Evolutionary conservation across 257 asterid genomes (phyloP), one percentile per base, ranked within the genome.

Genomic region (Apocynum venetum): DNA sequence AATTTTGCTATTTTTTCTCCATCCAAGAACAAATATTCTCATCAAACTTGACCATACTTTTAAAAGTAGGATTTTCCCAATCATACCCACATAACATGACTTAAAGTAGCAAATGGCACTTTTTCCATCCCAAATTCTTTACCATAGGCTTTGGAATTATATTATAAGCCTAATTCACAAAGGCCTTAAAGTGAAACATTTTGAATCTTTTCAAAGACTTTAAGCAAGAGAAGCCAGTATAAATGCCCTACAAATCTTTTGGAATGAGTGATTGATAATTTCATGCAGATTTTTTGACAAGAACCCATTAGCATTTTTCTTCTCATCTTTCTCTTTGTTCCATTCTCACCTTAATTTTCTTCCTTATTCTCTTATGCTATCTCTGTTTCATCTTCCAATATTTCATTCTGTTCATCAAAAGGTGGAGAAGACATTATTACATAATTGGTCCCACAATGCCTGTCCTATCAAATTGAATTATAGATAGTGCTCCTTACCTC

Each of bases 191-290:
- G 83, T 67, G 81, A 73, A 74, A 79, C 86, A 83, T 67, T 48
- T 51, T 79, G 86, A 83, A 83, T 79, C 86, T 83, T 83, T 83
- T 10, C 76, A 72, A 83, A 48, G 86, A 83, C 83, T 83, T 83
- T 67, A 68, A 72, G 70, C 76, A 64, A 72, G 64, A 4, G 81
- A 70, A 77, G 15, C 75, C 35, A 41, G 55, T 53, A 75, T 69
- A 61, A 76, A 52, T 79, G 65, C 71, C 81, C 75, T 67, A 79
- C 83, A 80, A 76, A 79, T 83, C 80, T 77, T 52, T 80, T 71
- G 53, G 77, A 65, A 77, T 57, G 76, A 73, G 61, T 63, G 43
- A 12, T 12, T 56, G 41, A 71, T 57, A 79, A 79, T 47, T 71
- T 61, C 56, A 55, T 72, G 71, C 79, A 61, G 80, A 76, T 76